Conservation (phyloP, 768 basidiomycete genomes). For the Agaricus blazei region DNA sequence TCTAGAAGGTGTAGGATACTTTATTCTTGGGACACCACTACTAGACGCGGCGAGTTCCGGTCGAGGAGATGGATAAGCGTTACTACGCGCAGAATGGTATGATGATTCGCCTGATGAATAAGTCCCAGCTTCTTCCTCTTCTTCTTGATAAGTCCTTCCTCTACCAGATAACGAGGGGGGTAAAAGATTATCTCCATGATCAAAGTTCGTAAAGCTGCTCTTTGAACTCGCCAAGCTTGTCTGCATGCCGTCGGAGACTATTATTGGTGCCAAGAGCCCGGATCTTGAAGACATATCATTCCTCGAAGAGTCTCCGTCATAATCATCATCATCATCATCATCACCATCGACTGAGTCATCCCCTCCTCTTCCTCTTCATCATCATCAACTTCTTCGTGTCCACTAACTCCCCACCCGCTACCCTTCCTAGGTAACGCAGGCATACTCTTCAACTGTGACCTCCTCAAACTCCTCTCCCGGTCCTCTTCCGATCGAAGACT, state of each 20-base stretch:
- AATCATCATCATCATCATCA: constrained; percentile 32
- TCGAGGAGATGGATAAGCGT: neutral
- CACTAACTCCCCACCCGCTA: constrained; percentile 21
- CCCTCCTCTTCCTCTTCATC: constrained; percentile 15
- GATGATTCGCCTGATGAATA: constrained; percentile 4
- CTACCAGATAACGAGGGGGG: neutral
- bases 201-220: constrained; percentile 8
- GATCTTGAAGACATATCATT: neutral
- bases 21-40: constrained; percentile 2
- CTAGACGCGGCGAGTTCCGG: constrained; percentile 1
- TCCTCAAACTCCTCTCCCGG: constrained; percentile 24
- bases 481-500: neutral
- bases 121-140: neutral
- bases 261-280: neutral
- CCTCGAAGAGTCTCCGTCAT: constrained; percentile 20
- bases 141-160: neutral
- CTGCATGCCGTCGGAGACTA: constrained; percentile 2
- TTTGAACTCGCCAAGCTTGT: constrained; percentile 18
- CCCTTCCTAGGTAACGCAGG: constrained; percentile 37
- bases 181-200: neutral
- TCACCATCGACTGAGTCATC: constrained; percentile 27
- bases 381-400: constrained; percentile 28
- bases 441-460: constrained; percentile 42
- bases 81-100: constrained; percentile 9
- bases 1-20: constrained; percentile 7